Conservation (phyloP, 495 filamentous ascomycete genomes). For the Podospora didyma region DNA sequence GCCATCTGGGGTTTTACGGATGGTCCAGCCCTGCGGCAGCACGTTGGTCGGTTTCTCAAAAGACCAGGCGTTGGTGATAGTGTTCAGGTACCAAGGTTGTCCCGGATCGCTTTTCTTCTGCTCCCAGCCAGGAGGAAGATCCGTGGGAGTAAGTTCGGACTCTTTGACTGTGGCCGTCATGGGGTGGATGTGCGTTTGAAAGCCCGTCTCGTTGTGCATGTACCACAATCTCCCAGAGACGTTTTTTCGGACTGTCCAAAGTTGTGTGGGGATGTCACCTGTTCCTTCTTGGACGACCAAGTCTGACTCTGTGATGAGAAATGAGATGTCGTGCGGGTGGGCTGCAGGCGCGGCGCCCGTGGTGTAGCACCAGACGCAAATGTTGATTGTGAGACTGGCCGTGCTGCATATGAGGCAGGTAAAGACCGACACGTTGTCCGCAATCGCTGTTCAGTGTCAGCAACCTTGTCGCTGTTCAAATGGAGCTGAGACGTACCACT, state of each 20-base stretch:
- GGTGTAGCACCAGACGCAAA: constrained; percentile 13
- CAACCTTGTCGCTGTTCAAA: background rate
- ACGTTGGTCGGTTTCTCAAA: background rate
- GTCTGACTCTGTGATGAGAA: constrained; percentile 6
- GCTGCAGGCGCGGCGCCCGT: constrained; percentile 1
- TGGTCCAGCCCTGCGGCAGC: constrained; percentile 7
- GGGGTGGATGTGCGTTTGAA: constrained; percentile 5
- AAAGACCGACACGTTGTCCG: constrained; percentile 8
- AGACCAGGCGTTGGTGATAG: background rate
- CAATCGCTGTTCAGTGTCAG: background rate
- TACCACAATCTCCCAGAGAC: constrained; percentile 9
- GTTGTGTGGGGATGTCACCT: background rate
- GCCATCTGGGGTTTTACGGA: constrained; percentile 7
- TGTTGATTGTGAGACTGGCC: background rate
- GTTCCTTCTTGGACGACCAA: background rate
- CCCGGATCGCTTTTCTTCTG: background rate
- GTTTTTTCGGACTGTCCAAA: constrained; percentile 11
- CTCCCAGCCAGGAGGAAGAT: constrained; percentile 6
- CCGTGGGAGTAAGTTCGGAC: background rate
- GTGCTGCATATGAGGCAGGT: constrained; percentile 9
- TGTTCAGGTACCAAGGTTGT: constrained; percentile 1
- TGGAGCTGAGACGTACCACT: background rate
- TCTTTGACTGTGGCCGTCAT: constrained; percentile 1
- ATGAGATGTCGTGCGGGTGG: constrained; percentile 6
- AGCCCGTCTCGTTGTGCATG: constrained; percentile 5